A percentile compares a stretch with the other conserved stretches of the same genome.
Conservation (phyloP, 2,329 filamentous ascomycete genomes). For the Pseudogymnoascus sp. region DNA sequence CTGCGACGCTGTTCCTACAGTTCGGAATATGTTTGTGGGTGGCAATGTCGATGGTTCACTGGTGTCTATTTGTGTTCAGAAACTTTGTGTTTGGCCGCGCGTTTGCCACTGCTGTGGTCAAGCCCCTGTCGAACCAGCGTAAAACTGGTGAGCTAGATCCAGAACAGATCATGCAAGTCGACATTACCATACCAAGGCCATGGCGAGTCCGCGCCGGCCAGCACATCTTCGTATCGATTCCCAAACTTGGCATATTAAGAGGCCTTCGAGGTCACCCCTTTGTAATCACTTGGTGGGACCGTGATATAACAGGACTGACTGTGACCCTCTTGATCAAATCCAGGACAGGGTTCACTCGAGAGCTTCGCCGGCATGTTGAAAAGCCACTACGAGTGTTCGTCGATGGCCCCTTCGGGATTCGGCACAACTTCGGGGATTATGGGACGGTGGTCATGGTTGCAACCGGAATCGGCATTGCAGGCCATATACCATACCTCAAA, state of each 20-base stretch:
- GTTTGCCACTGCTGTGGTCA: conserved; percentile 13
- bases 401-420: conserved; percentile 12
- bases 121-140: conserved; percentile 7
- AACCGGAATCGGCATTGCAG: conserved; percentile 17
- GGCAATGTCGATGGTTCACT: conserved; percentile 6
- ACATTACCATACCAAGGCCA: conserved; percentile 14
- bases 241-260: conserved; percentile 12
- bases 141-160: not conserved
- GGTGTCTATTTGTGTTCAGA: conserved; percentile 13
- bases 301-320: conserved; percentile 10
- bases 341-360: conserved; percentile 14
- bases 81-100: conserved; percentile 13
- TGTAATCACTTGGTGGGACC: conserved; percentile 18
- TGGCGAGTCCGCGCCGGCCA: conserved; percentile 15
- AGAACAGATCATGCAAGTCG: conserved; percentile 10
- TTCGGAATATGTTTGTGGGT: conserved; percentile 13
- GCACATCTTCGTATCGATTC: conserved; percentile 16
- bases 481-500: conserved; percentile 18
- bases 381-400: conserved; percentile 11
- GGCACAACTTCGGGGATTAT: conserved; percentile 14
- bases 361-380: conserved; percentile 6
- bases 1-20: conserved; percentile 12
- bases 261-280: conserved; percentile 14
- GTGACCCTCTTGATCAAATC: conserved; percentile 16
- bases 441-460: conserved; percentile 16